These are phyloP conservation scores for Sporobolomyces roseus DNA, from an alignment of 768 basidiomycete species.

Conservation along the genomic window DNA sequence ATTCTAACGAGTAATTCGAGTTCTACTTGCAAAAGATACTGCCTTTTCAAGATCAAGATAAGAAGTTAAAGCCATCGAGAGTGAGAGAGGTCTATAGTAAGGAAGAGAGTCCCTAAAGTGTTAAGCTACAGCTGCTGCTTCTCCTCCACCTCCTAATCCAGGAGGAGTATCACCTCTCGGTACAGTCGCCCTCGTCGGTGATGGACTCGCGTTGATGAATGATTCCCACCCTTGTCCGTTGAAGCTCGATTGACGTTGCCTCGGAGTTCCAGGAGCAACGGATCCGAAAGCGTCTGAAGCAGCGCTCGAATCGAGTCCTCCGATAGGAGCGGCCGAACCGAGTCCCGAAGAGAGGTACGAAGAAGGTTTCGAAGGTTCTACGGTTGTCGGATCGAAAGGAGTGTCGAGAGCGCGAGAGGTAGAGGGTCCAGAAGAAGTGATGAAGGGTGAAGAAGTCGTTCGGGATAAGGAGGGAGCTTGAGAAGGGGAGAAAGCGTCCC, in stretches of 20 bases:
- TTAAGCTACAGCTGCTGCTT: not conserved
- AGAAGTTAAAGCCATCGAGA: too few relatives aligned
- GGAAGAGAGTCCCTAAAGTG: too few relatives aligned
- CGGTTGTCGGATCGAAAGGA: conserved; percentile 4
- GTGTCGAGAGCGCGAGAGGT: not conserved
- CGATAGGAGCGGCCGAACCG: not conserved
- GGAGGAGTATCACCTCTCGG: conserved; percentile 17
- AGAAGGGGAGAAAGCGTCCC: conserved; percentile 6
- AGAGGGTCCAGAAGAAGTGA: not conserved
- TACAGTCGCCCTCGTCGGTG: not conserved
- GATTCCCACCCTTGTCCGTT: conserved; percentile 20
- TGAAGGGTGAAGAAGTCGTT: not conserved
- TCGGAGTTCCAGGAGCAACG: conserved; percentile 12
- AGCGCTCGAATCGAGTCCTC: conserved; percentile 6
- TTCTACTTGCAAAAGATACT: too few relatives aligned
- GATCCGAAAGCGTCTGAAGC: not conserved
- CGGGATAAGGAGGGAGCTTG: not conserved
- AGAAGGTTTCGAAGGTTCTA: conserved; percentile 12
- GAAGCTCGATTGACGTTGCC: conserved; percentile 22
- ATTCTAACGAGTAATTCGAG: too few relatives aligned
- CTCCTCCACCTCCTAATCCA: not conserved
- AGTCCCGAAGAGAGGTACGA: not conserved
- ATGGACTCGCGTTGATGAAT: conserved; percentile 31
- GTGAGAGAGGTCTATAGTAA: too few relatives aligned
- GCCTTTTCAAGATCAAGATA: too few relatives aligned